Evolutionary conservation across 371 early-diverging fungal species (phyloP).

Genomic region (Rhizopus microsporus): DNA sequence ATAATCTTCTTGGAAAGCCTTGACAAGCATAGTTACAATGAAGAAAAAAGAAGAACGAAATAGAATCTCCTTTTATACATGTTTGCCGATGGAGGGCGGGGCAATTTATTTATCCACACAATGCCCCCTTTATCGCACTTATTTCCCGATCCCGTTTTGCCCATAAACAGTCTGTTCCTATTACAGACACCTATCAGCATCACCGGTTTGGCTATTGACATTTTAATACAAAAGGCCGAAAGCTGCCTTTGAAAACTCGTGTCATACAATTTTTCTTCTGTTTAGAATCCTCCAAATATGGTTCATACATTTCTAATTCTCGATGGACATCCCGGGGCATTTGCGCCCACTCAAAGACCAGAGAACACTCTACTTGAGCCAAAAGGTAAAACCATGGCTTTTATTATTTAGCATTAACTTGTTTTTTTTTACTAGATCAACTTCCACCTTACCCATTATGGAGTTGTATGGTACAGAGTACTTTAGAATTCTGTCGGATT

Average conservation of each 20-base stretch:
- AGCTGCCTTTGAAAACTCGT: background rate
- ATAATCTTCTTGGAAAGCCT: constrained; percentile 29
- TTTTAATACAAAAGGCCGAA: background rate
- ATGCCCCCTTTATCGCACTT: too few relatives aligned
- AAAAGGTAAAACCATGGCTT: constrained; percentile 14
- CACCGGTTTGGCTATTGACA: background rate
- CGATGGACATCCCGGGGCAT: constrained; percentile 27
- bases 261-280: background rate
- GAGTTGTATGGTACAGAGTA: constrained; percentile 38
- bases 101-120: too few relatives aligned
- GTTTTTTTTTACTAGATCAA: constrained; percentile 16
- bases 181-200: too few relatives aligned
- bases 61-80: background rate
- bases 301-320: constrained; percentile 28
- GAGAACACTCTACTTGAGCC: constrained; percentile 8
- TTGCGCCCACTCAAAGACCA: constrained; percentile 6
- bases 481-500: constrained; percentile 37
- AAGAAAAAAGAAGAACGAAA: constrained; percentile 2
- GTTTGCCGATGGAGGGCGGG: too few relatives aligned
- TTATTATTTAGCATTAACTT: background rate
- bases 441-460: constrained; percentile 37
- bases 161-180: too few relatives aligned
- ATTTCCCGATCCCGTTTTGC: too few relatives aligned
- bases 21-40: constrained; percentile 25
- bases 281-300: constrained; percentile 5